Percentiles rank a stretch among this genome's conserved stretches.
phyloP scores from a whole-genome alignment of 1,284 basidiomycete genomes.

The Pseudozyma sp. region DNA sequence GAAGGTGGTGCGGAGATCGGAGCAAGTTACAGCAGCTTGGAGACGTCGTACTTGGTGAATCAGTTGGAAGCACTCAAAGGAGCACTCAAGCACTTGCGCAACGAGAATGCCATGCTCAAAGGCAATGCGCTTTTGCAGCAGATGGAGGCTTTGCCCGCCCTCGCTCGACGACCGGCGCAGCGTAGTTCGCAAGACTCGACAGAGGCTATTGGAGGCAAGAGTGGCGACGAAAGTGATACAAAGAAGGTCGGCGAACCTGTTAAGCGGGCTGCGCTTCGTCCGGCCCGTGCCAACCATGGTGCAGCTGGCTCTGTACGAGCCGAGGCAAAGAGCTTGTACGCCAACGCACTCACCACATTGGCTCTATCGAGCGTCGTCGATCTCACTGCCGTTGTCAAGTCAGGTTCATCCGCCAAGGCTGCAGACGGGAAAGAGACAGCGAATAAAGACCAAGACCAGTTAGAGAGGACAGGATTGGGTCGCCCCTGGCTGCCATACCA shows the following conservation, averaged over 20 bases:
- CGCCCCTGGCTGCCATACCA: conserved; percentile 43
- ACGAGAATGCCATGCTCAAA: conserved; percentile 91
- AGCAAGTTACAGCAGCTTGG: conserved; percentile 39
- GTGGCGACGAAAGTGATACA: conserved; percentile 40
- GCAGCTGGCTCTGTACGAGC: conserved; percentile 3
- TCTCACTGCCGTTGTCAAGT: conserved; percentile 28
- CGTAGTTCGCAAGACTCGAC: not conserved
- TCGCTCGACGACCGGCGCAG: conserved; percentile 9
- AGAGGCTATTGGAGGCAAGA: conserved; percentile 2
- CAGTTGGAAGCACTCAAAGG: conserved; percentile 90
- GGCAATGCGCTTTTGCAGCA: conserved; percentile 86
- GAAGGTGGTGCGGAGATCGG: conserved; percentile 21
- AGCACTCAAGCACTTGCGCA: conserved; percentile 87
- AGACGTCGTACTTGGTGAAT: conserved; percentile 53
- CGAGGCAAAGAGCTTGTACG: conserved; percentile 25
- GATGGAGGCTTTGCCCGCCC: conserved; percentile 76
- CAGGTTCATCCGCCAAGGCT: not conserved
- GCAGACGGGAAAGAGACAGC: not conserved
- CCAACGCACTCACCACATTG: conserved; percentile 20
- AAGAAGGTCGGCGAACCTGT: conserved; percentile 37
- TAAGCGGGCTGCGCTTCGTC: conserved; percentile 12
- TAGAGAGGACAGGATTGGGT: not conserved
- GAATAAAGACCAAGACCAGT: not conserved
- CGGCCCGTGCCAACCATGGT: not conserved
- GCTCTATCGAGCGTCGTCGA: conserved; percentile 57